Evolutionary conservation across 139 green algal genomes (phyloP), one percentile per base, ranked within the genome.

Genomic region (Chlamydomonas sp.): DNA sequence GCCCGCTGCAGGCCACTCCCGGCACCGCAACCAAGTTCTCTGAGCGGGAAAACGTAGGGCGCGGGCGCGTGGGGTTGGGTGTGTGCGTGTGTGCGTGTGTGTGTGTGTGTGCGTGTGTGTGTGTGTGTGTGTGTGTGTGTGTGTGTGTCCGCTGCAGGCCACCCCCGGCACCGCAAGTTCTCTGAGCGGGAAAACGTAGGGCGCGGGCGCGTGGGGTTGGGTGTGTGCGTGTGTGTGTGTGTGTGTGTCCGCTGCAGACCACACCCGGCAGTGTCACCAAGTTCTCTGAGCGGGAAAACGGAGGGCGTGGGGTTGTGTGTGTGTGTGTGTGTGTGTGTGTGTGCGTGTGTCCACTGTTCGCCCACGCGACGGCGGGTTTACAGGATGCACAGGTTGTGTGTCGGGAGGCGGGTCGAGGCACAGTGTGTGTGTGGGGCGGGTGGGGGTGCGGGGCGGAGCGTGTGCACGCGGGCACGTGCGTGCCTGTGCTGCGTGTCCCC

Each of bases 231-330:
- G 13, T 54, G 43, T 54, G 43, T 54, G 43, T 54, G 43, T 54
- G 43, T 54, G 43, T 54, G 43, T 54, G 43, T 54, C 16, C 16
- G 43, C 16, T 13, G 43, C 16, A 20, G 43, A 20, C 16, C 16
- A 20, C 16, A 20, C 16, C 16, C 16, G 16, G 20, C 16, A 26
- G 43, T 54, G 43, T 26, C 73, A 1, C 39, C 3, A 3, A 33
- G 59, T 79, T 75, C 49, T 5, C 73, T 5, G 33, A 38, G 16
- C 60, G 73, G 3, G 58, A 31, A 30, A 79, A 79, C 54, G 73
- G 74, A 16, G 43, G 13, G 43, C 20, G 43, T 26, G 43, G 13
- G 43, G 20, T 13, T 54, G 43, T 13, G 43, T 20, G 43, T 13
- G 13, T 13, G 13, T 13, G 43, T 54, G 43, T 13, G 43, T 54